Base-by-base conservation (phyloP, 148 eudicot genomes). In the Nepenthes mirabilis region DNA sequence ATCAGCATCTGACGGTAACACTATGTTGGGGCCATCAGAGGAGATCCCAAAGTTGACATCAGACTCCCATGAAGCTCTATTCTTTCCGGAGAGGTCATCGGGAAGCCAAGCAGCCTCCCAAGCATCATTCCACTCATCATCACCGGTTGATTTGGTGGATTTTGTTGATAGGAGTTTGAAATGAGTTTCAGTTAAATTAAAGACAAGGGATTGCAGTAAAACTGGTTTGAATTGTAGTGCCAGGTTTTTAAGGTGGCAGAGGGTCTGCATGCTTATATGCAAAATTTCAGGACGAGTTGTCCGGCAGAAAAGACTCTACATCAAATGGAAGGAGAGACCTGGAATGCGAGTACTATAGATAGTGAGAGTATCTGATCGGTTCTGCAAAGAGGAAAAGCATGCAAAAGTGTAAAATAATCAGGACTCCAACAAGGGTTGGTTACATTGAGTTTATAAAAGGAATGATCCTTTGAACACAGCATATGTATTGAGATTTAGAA, bases 81-180 rank as follows among this genome's bases (percentile, higher is more conserved):
- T 61, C 56, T 70, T 76, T 40, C 68, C 78, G 53, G 84, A 52
- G 55, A 74, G 73, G 60, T 90, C 84, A 47, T 82, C 80, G 0
- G 98, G 98, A 34, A 83, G 90, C 91, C 96, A 88, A 1, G 96
- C 88, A 1, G 88, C 64, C 65, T 83, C 96, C 96, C 96, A 88
- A 0, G 88, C 84, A 55, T 75, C 85, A 64, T 85, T 83, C 94
- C 98, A 85, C 36, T 80, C 77, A 61, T 82, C 84, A 11, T 70
- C 76, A 35, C 65, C 52, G 69, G 54, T 64, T 57, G 73, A 56
- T 43, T 52, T 76, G 58, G 76, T 62, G 37, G 76, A 10, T 13
- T 56, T 65, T 3, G 55, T 13, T n/a, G 68, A 65, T 35, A 56
- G 54, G 52, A 35, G 34, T 35, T 57, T 65, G 53, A 14, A 43